These are phyloP conservation scores for Pezicula neosporulosa DNA, from an alignment of 2,329 filamentous ascomycete genomes.

Conservation along the genomic window DNA sequence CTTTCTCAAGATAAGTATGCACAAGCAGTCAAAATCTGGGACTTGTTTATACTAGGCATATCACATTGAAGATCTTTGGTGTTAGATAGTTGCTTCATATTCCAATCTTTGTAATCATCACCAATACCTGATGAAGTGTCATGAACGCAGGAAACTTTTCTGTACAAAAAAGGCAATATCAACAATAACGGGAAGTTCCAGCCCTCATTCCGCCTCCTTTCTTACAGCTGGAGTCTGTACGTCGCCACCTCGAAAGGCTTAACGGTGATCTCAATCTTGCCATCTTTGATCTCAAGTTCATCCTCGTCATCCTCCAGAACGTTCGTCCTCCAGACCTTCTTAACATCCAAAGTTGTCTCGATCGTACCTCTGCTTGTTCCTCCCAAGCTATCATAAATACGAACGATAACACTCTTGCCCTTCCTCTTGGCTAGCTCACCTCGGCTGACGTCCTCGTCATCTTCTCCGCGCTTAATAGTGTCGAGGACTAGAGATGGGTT, in stretches of 20 bases:
- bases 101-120: no score
- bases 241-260: conserved; percentile 85
- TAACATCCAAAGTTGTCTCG: conserved; percentile 63
- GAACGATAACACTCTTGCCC: conserved; percentile 76
- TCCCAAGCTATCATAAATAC: conserved; percentile 86
- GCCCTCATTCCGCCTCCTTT: no score
- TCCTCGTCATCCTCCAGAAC: conserved; percentile 83
- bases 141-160: no score
- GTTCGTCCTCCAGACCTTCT: conserved; percentile 79
- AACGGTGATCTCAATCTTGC: conserved; percentile 59
- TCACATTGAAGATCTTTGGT: no score
- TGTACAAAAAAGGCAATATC: no score
- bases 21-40: no score
- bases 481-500: conserved; percentile 74
- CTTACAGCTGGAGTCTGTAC: conserved; percentile 59
- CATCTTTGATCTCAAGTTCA: conserved; percentile 46
- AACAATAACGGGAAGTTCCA: no score
- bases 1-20: no score
- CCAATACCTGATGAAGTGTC: no score
- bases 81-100: no score
- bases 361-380: conserved; percentile 74
- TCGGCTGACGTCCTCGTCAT: conserved; percentile 70
- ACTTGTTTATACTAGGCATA: no score
- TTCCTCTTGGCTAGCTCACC: conserved; percentile 61
- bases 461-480: conserved; percentile 88